phyloP scores from a whole-genome alignment of 257 asterid species.

The Scutellaria minor region DNA sequence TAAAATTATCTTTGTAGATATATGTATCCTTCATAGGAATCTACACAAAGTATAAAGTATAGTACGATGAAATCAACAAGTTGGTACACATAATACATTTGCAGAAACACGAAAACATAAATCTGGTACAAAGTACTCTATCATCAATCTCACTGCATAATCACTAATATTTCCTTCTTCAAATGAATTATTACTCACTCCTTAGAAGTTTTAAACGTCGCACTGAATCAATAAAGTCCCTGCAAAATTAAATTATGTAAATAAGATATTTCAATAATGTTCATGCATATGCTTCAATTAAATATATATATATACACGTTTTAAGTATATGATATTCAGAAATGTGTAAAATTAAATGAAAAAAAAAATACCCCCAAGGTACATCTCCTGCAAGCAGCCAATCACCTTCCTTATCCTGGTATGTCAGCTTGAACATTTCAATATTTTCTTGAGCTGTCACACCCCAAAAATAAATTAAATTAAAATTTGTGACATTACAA shows the following conservation, averaged over 20 bases:
- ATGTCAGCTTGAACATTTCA: slow-evolving; percentile 42
- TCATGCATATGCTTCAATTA: too few species aligned
- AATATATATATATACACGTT: too few species aligned
- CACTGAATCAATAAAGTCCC: slow-evolving; percentile 18
- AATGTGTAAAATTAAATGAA: neutral
- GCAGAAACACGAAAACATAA: neutral
- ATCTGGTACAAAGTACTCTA: neutral
- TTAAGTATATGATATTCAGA: neutral
- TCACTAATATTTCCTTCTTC: neutral
- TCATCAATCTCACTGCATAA: too few species aligned
- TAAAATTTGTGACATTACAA: neutral
- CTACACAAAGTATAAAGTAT: neutral
- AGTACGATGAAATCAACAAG: neutral
- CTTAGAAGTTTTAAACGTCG: slow-evolving; percentile 23
- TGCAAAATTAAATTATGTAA: neutral
- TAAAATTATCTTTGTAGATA: too few species aligned
- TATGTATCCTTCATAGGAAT: neutral
- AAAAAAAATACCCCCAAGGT: slow-evolving; percentile 27
- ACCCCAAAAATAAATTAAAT: neutral
- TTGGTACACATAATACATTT: neutral
- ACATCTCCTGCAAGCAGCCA: slow-evolving; percentile 43
- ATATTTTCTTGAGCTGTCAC: slow-evolving; percentile 46
- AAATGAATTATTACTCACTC: neutral
- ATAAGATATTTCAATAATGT: too few species aligned
- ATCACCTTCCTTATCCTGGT: slow-evolving; percentile 35